phyloP scores from a whole-genome alignment of 768 basidiomycete species.

The Fomitopsis serialis region DNA sequence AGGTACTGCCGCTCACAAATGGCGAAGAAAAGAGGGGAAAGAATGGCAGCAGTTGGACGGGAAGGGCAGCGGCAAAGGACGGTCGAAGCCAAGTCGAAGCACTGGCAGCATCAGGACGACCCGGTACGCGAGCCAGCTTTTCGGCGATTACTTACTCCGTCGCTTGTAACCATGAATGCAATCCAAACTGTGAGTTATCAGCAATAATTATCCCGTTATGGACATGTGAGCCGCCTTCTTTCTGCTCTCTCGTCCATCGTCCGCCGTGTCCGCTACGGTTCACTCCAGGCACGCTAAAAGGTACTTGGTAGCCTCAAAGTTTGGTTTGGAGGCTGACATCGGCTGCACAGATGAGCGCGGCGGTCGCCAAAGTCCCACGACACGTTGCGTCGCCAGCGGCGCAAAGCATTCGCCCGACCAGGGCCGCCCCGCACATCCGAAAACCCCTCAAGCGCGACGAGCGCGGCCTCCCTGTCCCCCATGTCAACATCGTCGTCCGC shows the following conservation, averaged over 20 bases:
- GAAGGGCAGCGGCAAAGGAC: not conserved
- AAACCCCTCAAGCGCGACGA: slow-evolving; percentile 40
- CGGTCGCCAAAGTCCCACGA: slow-evolving; percentile 7
- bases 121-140: not conserved
- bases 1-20: slow-evolving; percentile 14
- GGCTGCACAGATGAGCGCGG: slow-evolving; percentile 13
- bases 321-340: not conserved
- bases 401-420: slow-evolving; percentile 15
- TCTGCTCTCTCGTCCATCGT: too few species aligned
- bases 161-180: too few species aligned
- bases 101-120: not conserved
- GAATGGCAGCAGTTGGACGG: slow-evolving; percentile 16
- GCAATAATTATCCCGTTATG: too few species aligned
- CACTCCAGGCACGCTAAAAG: not conserved
- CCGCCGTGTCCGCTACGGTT: not conserved
- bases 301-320: not conserved
- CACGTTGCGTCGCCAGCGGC: slow-evolving; percentile 10
- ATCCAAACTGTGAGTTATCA: too few species aligned
- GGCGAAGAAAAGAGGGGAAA: slow-evolving; percentile 14
- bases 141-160: too few species aligned
- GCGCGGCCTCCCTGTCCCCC: slow-evolving; percentile 68
- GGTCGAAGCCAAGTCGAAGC: not conserved
- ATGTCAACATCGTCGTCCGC: slow-evolving; percentile 57
- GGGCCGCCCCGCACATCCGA: slow-evolving; percentile 11
- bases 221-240: too few species aligned